Conservation (phyloP, 371 early-diverging fungal species). For the Amoeboradix gromovi region DNA sequence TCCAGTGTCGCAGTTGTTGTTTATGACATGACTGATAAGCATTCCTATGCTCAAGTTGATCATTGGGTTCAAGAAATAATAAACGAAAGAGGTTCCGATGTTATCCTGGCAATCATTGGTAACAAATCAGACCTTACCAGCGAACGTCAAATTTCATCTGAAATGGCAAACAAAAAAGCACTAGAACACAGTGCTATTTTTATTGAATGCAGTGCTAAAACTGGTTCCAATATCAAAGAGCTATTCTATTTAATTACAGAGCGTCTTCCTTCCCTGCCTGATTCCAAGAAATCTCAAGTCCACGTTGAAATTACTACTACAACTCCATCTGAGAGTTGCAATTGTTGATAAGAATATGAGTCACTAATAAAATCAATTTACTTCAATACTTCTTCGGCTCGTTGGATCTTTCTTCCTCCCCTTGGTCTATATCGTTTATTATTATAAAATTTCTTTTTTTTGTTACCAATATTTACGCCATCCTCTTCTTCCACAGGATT, state of each 20-base stretch:
- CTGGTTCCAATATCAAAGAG: slow-evolving; percentile 78
- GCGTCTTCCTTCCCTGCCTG: slow-evolving; percentile 29
- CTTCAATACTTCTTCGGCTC: too few relatives aligned
- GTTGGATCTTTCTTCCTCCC: too few relatives aligned
- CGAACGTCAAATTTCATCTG: slow-evolving; percentile 53
- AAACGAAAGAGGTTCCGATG: slow-evolving; percentile 79
- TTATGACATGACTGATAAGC: slow-evolving; percentile 73
- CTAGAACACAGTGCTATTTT: slow-evolving; percentile 78
- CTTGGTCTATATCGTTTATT: too few relatives aligned
- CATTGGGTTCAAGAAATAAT: slow-evolving; percentile 97
- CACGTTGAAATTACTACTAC: neutral
- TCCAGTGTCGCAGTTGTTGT: slow-evolving; percentile 94
- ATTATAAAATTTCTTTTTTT: too few relatives aligned
- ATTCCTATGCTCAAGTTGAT: neutral
- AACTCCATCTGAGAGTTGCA: neutral
- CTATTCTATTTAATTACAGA: slow-evolving; percentile 82
- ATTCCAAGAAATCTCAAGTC: neutral
- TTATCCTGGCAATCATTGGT: slow-evolving; percentile 91
- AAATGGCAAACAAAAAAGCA: slow-evolving; percentile 84
- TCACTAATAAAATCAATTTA: too few relatives aligned
- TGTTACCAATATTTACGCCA: too few relatives aligned
- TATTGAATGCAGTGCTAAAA: slow-evolving; percentile 86
- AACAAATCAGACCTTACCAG: slow-evolving; percentile 89
- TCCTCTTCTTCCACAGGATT: too few relatives aligned
- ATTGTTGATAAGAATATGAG: neutral